These are phyloP conservation scores for Eutrema japonicum DNA, from an alignment of 345 rosid genomes.

Conservation along the genomic window DNA sequence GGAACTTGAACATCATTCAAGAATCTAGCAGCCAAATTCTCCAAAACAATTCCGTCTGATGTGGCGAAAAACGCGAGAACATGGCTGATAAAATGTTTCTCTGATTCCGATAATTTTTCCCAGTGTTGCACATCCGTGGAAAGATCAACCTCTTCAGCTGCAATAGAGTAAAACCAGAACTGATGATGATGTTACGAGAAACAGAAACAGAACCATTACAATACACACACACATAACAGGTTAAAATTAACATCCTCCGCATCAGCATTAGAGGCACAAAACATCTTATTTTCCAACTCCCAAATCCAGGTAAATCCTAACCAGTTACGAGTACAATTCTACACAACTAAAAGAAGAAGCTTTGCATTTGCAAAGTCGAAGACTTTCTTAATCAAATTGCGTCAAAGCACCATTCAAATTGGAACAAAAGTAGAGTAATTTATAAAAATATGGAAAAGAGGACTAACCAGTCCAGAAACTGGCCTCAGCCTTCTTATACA, in stretches of 20 bases:
- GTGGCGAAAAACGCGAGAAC: constrained; percentile 91
- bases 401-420: constrained; percentile 3
- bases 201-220: constrained; percentile 20
- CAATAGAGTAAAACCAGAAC: constrained; percentile 20
- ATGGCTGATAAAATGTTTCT: constrained; percentile 81
- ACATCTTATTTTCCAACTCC: neutral
- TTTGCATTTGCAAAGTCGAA: neutral
- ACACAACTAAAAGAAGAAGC: constrained; percentile 7
- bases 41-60: constrained; percentile 93
- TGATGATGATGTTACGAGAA: constrained; percentile 1
- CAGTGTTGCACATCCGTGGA: constrained; percentile 83
- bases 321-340: neutral
- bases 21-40: constrained; percentile 88
- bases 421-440: neutral
- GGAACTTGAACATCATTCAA: constrained; percentile 85
- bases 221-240: neutral
- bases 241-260: neutral
- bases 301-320: neutral
- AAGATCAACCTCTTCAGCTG: constrained; percentile 97
- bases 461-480: constrained; percentile 88
- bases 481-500: constrained; percentile 95
- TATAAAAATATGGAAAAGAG: neutral
- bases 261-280: neutral
- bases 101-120: constrained; percentile 62
- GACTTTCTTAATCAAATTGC: constrained; percentile 4